Conservation (phyloP, 129 eudicot genomes). For the Flaveria bidentis region DNA sequence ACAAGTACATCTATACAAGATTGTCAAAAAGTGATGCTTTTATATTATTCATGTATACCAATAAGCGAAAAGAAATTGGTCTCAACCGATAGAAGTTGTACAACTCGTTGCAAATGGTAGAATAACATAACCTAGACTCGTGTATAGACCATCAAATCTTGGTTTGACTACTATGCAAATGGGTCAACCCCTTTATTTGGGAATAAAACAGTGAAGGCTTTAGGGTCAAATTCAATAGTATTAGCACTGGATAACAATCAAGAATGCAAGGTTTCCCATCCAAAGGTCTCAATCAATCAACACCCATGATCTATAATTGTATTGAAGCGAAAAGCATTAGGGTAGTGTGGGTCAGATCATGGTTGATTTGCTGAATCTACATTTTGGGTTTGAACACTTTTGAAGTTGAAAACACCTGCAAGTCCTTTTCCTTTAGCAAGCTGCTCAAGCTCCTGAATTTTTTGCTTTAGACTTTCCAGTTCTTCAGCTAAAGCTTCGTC, state of each 20-base stretch:
- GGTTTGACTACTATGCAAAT: constrained; percentile 25
- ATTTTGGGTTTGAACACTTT: constrained; percentile 38
- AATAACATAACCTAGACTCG: constrained; percentile 10
- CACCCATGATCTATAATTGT: constrained; percentile 20
- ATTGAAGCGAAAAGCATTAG: not conserved
- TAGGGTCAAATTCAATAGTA: constrained; percentile 32
- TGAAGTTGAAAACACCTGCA: constrained; percentile 66
- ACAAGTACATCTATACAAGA: constrained; percentile 17
- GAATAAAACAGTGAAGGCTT: constrained; percentile 21
- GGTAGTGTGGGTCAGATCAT: constrained; percentile 34
- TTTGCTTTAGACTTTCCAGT: constrained; percentile 61
- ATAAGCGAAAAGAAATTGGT: constrained; percentile 8
- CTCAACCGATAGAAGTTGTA: not conserved
- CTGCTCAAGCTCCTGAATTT: constrained; percentile 70
- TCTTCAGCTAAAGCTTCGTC: constrained; percentile 73
- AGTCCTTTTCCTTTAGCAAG: constrained; percentile 66
- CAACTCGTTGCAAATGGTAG: constrained; percentile 15
- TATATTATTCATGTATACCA: constrained; percentile 16
- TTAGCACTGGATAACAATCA: constrained; percentile 19
- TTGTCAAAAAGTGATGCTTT: not conserved
- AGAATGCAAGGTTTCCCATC: constrained; percentile 22
- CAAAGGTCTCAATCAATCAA: constrained; percentile 15
- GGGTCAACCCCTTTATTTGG: constrained; percentile 28
- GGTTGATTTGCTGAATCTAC: constrained; percentile 44
- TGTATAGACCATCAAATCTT: constrained; percentile 13